Evolutionary conservation across 2,329 filamentous ascomycete genomes (phyloP), one percentile per base, ranked within the genome.

Genomic region (Seiridium unicorne): DNA sequence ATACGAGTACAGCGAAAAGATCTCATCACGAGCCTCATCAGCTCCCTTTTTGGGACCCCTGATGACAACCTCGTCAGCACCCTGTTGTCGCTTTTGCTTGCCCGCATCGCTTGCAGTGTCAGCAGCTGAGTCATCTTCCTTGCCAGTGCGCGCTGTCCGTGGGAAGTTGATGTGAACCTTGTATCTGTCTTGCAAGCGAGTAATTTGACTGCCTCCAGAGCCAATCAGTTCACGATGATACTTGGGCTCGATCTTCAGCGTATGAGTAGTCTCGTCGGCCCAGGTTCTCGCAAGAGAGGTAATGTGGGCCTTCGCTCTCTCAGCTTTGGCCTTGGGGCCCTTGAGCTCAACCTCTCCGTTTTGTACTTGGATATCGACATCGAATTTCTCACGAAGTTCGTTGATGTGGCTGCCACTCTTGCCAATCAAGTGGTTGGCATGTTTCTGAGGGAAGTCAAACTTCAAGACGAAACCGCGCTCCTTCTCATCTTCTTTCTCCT

Each of bases 121-220:
- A 11, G 81, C 84, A 63, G 84, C 84, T 11, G 87, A 85, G 61
- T 88, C 84, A 60, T 96, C 92, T 61, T 95, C 91, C 61, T 84
- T 82, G 57, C 74, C 77, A 54, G 83, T 80, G 72, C 93, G 91
- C 46, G 79, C 79, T 5, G 82, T 81, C 58, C 83, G 83, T 9
- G 95, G 95, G 81, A 99, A 99, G 78, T 97, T 94, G 68, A 99
- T 95, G 64, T 93, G 88, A 47, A 99, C 95, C 72, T 90, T 89
- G 81, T 99, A 97, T 51, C 93, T 90, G 59, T 89, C 92, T 77
- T 99, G 93, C 32, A 99, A 85, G 66, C 91, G 89, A 78, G 95
- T 95, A 71, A 99, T 94, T 72, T 96, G 91, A 70, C 83, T 86
- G 61, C 95, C 95, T 69, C 91, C 89, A 26, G 91, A 85, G 54